Percentiles rank a stretch among this genome's conserved stretches.
These are phyloP conservation scores for Ulmus americana DNA, from an alignment of 331 rosid genomes.

Conservation along the genomic window DNA sequence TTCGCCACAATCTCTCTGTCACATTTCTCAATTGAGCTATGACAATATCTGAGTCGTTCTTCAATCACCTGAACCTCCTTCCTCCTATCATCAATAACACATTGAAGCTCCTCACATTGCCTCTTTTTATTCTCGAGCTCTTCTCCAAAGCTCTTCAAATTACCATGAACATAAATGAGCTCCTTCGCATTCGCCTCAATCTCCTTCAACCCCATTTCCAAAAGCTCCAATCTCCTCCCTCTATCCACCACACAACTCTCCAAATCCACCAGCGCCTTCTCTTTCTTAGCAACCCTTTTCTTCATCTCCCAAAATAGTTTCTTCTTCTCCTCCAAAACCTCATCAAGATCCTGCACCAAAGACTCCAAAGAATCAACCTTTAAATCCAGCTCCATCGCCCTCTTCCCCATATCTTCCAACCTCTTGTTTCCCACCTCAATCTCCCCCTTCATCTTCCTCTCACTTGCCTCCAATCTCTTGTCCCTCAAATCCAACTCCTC, in stretches of 20 bases:
- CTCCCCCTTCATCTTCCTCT: background rate
- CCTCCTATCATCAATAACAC: slow-evolving; percentile 11
- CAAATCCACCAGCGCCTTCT: slow-evolving; percentile 21
- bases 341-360: slow-evolving; percentile 7
- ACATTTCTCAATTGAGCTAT: background rate
- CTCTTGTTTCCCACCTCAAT: background rate
- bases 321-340: background rate
- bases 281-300: slow-evolving; percentile 1
- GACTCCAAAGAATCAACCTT: slow-evolving; percentile 13
- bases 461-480: background rate
- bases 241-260: background rate
- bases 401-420: background rate
- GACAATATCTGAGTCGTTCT: too few species aligned
- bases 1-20: slow-evolving; percentile 12
- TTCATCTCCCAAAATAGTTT: background rate
- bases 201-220: slow-evolving; percentile 19
- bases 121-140: slow-evolving; percentile 11
- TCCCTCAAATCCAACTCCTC: too few species aligned
- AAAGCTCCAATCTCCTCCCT: slow-evolving; percentile 4
- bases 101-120: slow-evolving; percentile 14
- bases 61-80: background rate
- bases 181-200: slow-evolving; percentile 27
- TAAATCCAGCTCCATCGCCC: slow-evolving; percentile 23
- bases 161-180: background rate
- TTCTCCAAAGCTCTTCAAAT: background rate